phyloP scores from a whole-genome alignment of 2,329 filamentous ascomycete genomes.

The Fonsecaea nubica region DNA sequence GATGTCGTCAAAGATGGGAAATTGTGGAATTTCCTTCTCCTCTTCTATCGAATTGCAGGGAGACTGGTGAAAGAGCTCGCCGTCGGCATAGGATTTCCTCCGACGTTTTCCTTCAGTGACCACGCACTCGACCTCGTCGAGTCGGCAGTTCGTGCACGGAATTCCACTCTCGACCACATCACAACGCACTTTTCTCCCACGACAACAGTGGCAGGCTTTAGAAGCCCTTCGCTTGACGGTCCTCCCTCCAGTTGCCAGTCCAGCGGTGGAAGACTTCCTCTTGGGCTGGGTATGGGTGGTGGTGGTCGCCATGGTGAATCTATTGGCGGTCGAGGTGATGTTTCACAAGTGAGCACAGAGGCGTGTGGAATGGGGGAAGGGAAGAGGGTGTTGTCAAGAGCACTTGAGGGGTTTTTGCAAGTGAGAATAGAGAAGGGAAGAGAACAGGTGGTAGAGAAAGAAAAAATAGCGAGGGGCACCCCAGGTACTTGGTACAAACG shows the following conservation, averaged over 20 bases:
- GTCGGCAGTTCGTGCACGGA: conserved; percentile 83
- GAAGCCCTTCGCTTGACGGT: conserved; percentile 85
- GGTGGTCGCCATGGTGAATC: conserved; percentile 22
- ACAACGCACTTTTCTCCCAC: conserved; percentile 88
- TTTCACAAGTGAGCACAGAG: background rate
- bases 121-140: conserved; percentile 60
- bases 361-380: background rate
- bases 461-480: conserved; percentile 12
- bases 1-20: conserved; percentile 42
- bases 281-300: conserved; percentile 50
- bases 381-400: background rate
- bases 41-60: conserved; percentile 37
- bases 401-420: background rate
- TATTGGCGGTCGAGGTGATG: background rate
- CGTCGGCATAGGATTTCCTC: conserved; percentile 67
- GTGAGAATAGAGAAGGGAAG: conserved; percentile 4
- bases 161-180: conserved; percentile 87
- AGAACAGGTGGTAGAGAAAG: conserved; percentile 1
- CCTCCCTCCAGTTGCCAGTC: conserved; percentile 59
- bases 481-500: conserved; percentile 7
- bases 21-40: conserved; percentile 35
- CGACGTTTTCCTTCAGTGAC: conserved; percentile 83
- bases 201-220: conserved; percentile 86
- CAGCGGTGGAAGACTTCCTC: conserved; percentile 64
- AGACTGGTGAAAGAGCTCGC: conserved; percentile 34